Evolutionary conservation across 306 rosid genomes (phyloP), one percentile per base, ranked within the genome.

Genomic region (Lathyrus oleraceus): DNA sequence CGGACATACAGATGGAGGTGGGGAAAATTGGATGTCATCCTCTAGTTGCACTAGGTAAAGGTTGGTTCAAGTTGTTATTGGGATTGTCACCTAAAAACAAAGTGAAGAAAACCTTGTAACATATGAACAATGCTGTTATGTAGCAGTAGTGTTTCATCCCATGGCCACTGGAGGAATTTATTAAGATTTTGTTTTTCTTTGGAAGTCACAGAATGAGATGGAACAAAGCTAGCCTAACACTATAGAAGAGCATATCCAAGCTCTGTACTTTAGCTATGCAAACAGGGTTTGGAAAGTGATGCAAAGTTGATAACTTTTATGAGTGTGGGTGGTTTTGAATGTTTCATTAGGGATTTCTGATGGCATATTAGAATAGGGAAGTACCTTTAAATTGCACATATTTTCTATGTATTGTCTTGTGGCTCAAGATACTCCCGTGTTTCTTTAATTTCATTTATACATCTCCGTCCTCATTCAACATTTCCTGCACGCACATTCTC

Each of bases 11-110:
- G 12, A 25, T 53, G 73, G 35, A 44, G 42, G 65, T 36, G 73
- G 44, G 45, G 39, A 30, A 53, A 39, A 8, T 66, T 76, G 48
- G 42, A 15, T 77, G 23, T 40, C 21, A 38, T 45, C 39, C 43
- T 56, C n/a, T n/a, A 54, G 56, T 64, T 51, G 66, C 44, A 38
- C 48, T 58, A 48, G 78, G 57, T 49, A 42, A 64, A 42, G 6
- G 61, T 61, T 73, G 20, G 47, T 74, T 52, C 10, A 9, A 73
- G 58, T 23, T 66, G 32, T 52, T 30, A 64, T 21, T 38, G 21
- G 8, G 15, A 35, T 49, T 42, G 16, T 52, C 43, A 10, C 54
- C 67, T 4, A 77, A 52, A 35, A 12, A 65, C 56, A 10, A 40
- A 27, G 61, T 8, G 3, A 47, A 48, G 65, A 58, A 47, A 27